Percentiles rank a stretch among this genome's conserved stretches.
Evolutionary conservation across 2,329 filamentous ascomycete species (phyloP).

Genomic region (Endocalyx cinctus): DNA sequence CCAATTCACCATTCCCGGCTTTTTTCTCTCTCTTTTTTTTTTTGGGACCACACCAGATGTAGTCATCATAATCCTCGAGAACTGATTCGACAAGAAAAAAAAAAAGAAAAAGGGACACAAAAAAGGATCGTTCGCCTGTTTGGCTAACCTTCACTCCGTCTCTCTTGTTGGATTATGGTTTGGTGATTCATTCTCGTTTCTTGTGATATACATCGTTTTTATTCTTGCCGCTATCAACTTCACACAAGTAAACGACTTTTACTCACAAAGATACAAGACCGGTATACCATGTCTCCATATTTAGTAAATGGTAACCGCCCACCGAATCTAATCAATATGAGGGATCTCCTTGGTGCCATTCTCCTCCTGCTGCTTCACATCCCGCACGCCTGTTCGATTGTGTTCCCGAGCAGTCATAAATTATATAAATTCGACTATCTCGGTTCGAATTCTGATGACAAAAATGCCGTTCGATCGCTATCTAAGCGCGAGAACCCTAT

Average conservation of each 20-base stretch:
- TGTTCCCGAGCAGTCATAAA: conserved; percentile 26
- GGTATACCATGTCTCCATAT: no score
- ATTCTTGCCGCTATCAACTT: neutral
- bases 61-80: no score
- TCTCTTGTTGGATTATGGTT: no score
- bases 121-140: no score
- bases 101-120: no score
- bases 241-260: conserved; percentile 2
- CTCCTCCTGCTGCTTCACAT: conserved; percentile 15
- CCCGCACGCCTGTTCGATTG: conserved; percentile 13
- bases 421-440: conserved; percentile 26
- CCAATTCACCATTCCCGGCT: no score
- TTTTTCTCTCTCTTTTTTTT: no score
- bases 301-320: no score
- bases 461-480: conserved; percentile 17
- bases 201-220: conserved; percentile 1
- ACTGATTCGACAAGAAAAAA: no score
- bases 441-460: conserved; percentile 12
- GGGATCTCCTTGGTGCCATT: conserved; percentile 3
- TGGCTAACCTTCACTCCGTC: no score
- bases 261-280: conserved; percentile 1
- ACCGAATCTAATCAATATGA: no score
- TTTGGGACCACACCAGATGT: no score
- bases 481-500: conserved; percentile 30
- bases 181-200: conserved; percentile 16